phyloP scores from a whole-genome alignment of 73 alveolate genomes.

The Paraurostyla sp. region DNA sequence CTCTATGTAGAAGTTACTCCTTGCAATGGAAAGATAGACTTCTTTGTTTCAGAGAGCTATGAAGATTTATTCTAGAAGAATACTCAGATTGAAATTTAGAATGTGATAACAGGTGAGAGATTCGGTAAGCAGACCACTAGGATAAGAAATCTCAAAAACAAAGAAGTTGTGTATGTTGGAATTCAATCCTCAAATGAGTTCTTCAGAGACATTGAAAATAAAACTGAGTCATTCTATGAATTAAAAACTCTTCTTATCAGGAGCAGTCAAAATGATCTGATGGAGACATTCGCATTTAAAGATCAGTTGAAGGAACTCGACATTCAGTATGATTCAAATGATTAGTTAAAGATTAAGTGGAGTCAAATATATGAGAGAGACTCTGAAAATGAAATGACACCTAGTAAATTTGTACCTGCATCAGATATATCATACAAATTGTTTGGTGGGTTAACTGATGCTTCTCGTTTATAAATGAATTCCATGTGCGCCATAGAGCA shows the following conservation, averaged over 20 bases:
- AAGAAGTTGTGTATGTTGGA: slow-evolving; percentile 39
- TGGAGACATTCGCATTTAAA: neutral
- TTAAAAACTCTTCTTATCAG: neutral
- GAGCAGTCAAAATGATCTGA: neutral
- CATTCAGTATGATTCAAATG: neutral
- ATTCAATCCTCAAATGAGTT: slow-evolving; percentile 3
- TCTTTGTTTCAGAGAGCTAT: slow-evolving; percentile 46
- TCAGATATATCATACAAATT: neutral
- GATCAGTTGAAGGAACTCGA: neutral
- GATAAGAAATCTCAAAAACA: neutral
- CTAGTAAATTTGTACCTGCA: neutral
- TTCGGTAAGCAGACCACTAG: slow-evolving; percentile 31
- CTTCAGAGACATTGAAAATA: neutral
- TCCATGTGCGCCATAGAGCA: slow-evolving; percentile 34
- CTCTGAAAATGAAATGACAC: neutral
- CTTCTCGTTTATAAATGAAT: neutral
- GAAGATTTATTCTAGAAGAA: neutral
- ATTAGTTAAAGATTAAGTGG: neutral
- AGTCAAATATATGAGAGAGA: neutral
- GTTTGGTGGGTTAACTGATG: neutral
- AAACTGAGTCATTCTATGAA: slow-evolving; percentile 41
- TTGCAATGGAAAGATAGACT: slow-evolving; percentile 50
- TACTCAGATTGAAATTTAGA: neutral
- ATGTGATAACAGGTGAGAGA: neutral
- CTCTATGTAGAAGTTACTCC: slow-evolving; percentile 32